Base-by-base conservation (phyloP, 345 rosid species). In the Citrus inodora region DNA sequence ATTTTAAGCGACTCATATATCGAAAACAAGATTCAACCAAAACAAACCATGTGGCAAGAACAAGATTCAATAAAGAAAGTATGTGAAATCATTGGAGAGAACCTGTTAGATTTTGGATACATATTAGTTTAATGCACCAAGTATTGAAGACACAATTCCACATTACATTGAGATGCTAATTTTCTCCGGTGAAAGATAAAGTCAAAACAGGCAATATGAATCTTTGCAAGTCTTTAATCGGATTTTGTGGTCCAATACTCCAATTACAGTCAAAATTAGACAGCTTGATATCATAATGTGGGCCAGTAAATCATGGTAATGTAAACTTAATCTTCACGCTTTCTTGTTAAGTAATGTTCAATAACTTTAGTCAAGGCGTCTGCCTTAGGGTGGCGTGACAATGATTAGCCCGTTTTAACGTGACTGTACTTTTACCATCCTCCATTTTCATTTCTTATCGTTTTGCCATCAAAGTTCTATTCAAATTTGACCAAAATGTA, bases 301-400 rank as follows among this genome's bases (percentile, higher is more conserved):
- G 84, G 81, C 48, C 82, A 80, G 46, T 22, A 55, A 71, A 81
- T 83, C 72, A 83, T 81, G 71, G 32, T 4, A 14, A n/a, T 55
- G 38, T 28, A 64, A 69, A 25, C 82, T 82, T 64, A 59, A 78
- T 48, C 70, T 77, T 76, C 84, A 79, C 80, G 83, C 16, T 58
- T 38, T 42, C 78, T 37, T 6, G 3, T 19, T 14, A 33, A 22
- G 72, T 17, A 51, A 64, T 48, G 71, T 40, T 64, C 42, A 24
- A 1, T 75, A 3, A 74, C 66, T 6, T 28, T 46, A 48, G 51
- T 74, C 75, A 64, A 79, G 19, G 72, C 64, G 76, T 71, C 16
- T 38, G 6, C 28, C 67, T 72, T 73, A 7, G 16, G 22, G 27
- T 51, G 79, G 71, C 32, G n/a, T 62, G 67, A 32, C 67, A 78